Base-by-base conservation (phyloP, 306 rosid species). In the Erythrophleum fordii region DNA sequence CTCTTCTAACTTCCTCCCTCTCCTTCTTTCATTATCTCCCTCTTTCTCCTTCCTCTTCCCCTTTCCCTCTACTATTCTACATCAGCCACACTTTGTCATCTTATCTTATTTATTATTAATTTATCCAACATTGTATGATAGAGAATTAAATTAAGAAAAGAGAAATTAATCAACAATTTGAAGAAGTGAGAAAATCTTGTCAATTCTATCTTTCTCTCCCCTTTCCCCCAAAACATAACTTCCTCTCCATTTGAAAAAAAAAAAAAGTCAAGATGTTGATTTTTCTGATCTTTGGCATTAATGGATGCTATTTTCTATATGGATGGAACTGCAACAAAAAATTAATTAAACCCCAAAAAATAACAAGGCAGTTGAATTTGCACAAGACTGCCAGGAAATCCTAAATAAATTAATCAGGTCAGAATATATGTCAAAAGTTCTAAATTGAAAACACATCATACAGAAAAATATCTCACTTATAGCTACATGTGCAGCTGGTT, bases 401-500 rank as follows among this genome's bases (percentile, higher is more conserved):
- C 31, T 10, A 71, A 69, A 70, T 75, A 39, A 37, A 59, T 72
- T 64, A 60, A 34, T 37, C 18, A 53, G 60, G 37, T 76, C 51
- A 68, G 51, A 55, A 41, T 49, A 67, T 73, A 69, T 34, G 76
- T 74, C 42, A 75, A 20, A 77, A 76, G 1, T 31, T 25, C 14
- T 9, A 80, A 75, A 79, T 34, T 64, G 49, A 66, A 52, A 83
- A 77, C 44, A 22, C 79, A 84, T 81, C 77, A 67, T 26, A 78
- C 7, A 75, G 62, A 62, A 67, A 75, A 85, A 78, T 72, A 67
- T 76, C 98, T 95, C 86, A 95, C 99, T 90, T 86, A 95, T 95
- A 77, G 99, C 94, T 73, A 95, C 99, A 83, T 95, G 99, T 8
- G 99, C 99, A 81, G 99, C 99, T 46, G 99, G 99, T 88, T 95